Percentiles rank a stretch among this genome's conserved stretches.
Evolutionary conservation across 1,284 basidiomycete species (phyloP).

Genomic region (Ceratobasidium sp.): DNA sequence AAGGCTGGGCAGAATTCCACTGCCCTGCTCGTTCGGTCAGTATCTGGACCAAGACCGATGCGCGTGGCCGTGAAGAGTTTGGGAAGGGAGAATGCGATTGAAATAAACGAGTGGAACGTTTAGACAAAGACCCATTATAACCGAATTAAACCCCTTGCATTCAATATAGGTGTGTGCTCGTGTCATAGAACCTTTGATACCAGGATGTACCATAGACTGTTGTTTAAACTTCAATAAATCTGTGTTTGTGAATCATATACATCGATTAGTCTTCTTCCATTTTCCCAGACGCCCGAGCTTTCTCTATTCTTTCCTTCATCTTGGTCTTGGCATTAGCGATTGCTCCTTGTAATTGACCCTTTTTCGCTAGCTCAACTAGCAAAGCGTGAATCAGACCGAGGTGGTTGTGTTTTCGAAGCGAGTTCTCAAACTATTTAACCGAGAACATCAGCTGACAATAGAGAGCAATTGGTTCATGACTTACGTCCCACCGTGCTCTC

Average conservation of each 20-base stretch:
- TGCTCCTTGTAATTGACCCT: slow-evolving; percentile 57
- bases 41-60: slow-evolving; percentile 59
- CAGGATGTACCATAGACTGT: slow-evolving; percentile 17
- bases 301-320: slow-evolving; percentile 48
- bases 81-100: neutral
- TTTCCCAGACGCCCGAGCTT: slow-evolving; percentile 38
- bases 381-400: slow-evolving; percentile 78
- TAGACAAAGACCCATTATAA: no score
- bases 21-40: slow-evolving; percentile 56
- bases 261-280: slow-evolving; percentile 24
- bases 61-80: slow-evolving; percentile 52
- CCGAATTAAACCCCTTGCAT: no score
- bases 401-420: slow-evolving; percentile 81
- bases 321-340: slow-evolving; percentile 49
- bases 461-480: slow-evolving; percentile 50
- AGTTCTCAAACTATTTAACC: slow-evolving; percentile 79
- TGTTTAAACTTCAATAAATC: neutral
- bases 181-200: slow-evolving; percentile 8
- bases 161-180: neutral
- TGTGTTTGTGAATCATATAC: neutral
- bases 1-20: slow-evolving; percentile 61
- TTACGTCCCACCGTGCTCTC: slow-evolving; percentile 79
- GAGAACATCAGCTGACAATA: no score
- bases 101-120: no score
- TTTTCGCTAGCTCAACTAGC: slow-evolving; percentile 70